Conservation (phyloP, 2,329 filamentous ascomycete species). For the Penicillium sp. region DNA sequence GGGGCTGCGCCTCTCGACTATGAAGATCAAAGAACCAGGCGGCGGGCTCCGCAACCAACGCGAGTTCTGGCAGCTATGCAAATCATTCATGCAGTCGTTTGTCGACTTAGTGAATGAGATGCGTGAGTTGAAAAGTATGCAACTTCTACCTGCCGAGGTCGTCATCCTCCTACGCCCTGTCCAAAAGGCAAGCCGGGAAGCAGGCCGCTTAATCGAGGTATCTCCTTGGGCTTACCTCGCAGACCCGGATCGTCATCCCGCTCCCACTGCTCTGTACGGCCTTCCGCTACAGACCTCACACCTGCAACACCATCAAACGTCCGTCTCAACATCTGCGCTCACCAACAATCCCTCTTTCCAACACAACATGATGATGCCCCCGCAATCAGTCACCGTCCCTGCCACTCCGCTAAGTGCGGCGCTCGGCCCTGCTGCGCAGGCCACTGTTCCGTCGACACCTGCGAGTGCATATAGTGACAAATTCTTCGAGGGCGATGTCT, state of each 20-base stretch:
- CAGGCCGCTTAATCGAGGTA: constrained; percentile 66
- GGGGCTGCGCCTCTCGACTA: constrained; percentile 68
- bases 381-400: constrained; percentile 61
- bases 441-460: constrained; percentile 69
- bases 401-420: constrained; percentile 89
- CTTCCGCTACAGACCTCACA: constrained; percentile 35
- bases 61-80: constrained; percentile 69
- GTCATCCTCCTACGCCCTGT: constrained; percentile 73
- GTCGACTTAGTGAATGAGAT: constrained; percentile 49
- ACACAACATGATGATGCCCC: constrained; percentile 35
- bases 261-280: constrained; percentile 32
- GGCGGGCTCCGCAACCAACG: constrained; percentile 60
- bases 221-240: constrained; percentile 62
- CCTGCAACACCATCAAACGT: constrained; percentile 29
- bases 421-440: constrained; percentile 83
- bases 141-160: constrained; percentile 62
- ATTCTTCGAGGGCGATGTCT: constrained; percentile 51
- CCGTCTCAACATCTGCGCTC: constrained; percentile 28
- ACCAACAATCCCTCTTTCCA: constrained; percentile 21
- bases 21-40: constrained; percentile 81
- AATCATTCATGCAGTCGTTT: constrained; percentile 52
- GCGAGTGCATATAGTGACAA: constrained; percentile 49
- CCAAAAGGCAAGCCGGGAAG: constrained; percentile 79
- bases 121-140: constrained; percentile 47
- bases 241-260: constrained; percentile 34